Conservation (phyloP, 352 stramenopile genomes). For the Globisporangium mamillatum region DNA sequence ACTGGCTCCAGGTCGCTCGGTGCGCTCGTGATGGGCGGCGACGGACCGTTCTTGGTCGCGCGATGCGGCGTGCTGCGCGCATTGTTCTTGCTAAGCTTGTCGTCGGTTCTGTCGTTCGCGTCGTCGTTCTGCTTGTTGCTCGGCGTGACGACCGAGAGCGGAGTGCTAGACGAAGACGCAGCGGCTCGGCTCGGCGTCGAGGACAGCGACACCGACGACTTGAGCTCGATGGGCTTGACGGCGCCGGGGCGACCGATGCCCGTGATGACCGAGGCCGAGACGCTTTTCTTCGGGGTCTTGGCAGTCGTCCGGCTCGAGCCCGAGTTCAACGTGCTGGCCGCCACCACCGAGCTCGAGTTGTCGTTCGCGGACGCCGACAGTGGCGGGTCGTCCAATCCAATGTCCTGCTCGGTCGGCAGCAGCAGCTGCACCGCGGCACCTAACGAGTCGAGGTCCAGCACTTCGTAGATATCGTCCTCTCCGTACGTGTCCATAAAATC, state of each 20-base stretch:
- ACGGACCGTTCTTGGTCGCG: conserved; percentile 32
- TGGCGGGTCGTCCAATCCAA: conserved; percentile 55
- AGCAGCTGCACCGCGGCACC: conserved; percentile 70
- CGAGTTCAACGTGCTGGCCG: neutral
- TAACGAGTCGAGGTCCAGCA: conserved; percentile 91
- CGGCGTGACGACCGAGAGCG: conserved; percentile 27
- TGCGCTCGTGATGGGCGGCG: conserved; percentile 21
- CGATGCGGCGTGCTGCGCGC: conserved; percentile 51
- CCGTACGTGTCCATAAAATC: conserved; percentile 92
- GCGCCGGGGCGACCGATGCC: conserved; percentile 70
- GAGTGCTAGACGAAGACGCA: conserved; percentile 15
- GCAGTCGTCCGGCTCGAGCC: conserved; percentile 23
- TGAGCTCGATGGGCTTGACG: conserved; percentile 79
- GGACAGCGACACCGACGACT: conserved; percentile 55
- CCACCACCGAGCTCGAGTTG: conserved; percentile 8
- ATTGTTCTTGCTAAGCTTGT: conserved; percentile 39
- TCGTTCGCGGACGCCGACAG: conserved; percentile 15
- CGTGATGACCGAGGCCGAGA: conserved; percentile 51
- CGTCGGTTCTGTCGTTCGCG: conserved; percentile 35
- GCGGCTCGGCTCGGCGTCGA: conserved; percentile 45
- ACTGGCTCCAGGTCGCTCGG: conserved; percentile 10
- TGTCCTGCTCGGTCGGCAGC: conserved; percentile 66
- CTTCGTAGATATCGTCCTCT: conserved; percentile 95
- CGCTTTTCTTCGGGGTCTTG: conserved; percentile 74
- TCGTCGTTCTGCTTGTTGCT: conserved; percentile 49